phyloP scores from a whole-genome alignment of 2,329 filamentous ascomycete species.

The Sporothrix sp. region DNA sequence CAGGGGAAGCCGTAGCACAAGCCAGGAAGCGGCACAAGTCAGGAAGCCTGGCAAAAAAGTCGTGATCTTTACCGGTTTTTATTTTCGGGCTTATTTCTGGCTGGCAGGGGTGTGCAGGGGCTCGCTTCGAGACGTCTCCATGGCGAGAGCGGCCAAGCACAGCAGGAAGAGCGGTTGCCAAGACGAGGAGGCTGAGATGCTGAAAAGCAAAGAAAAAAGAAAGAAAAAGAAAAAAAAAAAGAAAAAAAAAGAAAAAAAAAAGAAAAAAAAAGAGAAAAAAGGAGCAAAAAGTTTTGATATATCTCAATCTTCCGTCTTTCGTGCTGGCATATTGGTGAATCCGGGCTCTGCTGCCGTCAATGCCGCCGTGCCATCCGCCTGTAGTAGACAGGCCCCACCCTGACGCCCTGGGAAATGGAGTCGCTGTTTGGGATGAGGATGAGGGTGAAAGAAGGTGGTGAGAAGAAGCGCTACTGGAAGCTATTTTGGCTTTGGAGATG shows the following conservation, averaged over 20 bases:
- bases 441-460: background rate
- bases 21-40: background rate
- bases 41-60: background rate
- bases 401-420: slow-evolving; percentile 1
- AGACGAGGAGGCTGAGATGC: too few relatives aligned
- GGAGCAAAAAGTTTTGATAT: too few relatives aligned
- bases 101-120: slow-evolving; percentile 3
- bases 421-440: background rate
- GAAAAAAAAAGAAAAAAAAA: background rate
- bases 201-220: background rate
- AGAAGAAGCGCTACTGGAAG: too few relatives aligned
- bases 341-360: too few relatives aligned
- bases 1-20: too few relatives aligned
- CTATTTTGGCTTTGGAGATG: slow-evolving; percentile 4
- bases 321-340: too few relatives aligned
- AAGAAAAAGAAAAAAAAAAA: background rate
- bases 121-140: background rate
- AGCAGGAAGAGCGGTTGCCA: background rate
- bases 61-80: background rate
- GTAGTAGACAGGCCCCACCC: background rate
- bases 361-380: too few relatives aligned
- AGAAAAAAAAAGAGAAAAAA: background rate
- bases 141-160: background rate
- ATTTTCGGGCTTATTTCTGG: background rate
- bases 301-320: background rate